phyloP scores from a whole-genome alignment of 2,329 filamentous ascomycete genomes.

The Xylaria sp. region DNA sequence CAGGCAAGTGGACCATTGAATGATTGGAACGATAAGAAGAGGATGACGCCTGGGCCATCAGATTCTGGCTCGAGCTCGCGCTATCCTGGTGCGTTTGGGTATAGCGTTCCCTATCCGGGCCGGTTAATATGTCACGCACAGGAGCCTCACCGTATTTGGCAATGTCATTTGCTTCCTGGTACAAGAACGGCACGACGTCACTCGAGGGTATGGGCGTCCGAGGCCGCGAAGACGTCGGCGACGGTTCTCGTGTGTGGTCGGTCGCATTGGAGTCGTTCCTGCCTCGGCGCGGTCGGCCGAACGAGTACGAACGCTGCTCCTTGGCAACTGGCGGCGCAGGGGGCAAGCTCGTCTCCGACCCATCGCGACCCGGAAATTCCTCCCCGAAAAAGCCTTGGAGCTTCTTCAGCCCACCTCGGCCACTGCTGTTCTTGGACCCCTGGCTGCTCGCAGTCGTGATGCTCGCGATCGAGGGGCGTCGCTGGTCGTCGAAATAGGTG shows the following conservation, averaged over 20 bases:
- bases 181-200: constrained; percentile 97
- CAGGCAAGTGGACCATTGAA: constrained; percentile 71
- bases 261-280: constrained; percentile 83
- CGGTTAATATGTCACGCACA: constrained; percentile 74
- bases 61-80: constrained; percentile 53
- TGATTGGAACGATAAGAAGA: constrained; percentile 69
- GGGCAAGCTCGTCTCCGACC: constrained; percentile 75
- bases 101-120: constrained; percentile 76
- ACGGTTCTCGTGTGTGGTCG: constrained; percentile 75
- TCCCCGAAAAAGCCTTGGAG: constrained; percentile 93
- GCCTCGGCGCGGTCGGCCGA: constrained; percentile 71
- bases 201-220: constrained; percentile 87
- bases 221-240: constrained; percentile 79
- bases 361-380: constrained; percentile 79
- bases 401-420: constrained; percentile 79
- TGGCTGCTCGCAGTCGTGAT: constrained; percentile 86
- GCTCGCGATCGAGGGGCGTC: constrained; percentile 88
- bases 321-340: constrained; percentile 59
- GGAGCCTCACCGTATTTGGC: constrained; percentile 81
- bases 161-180: constrained; percentile 86
- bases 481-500: constrained; percentile 73
- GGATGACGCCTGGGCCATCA: constrained; percentile 69
- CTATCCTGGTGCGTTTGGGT: constrained; percentile 60
- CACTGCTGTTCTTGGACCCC: constrained; percentile 78
- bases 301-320: constrained; percentile 71